Evolutionary conservation across 306 rosid species (phyloP), one percentile per base, ranked within the genome.

Genomic region (Ammopiptanthus mongolicus): DNA sequence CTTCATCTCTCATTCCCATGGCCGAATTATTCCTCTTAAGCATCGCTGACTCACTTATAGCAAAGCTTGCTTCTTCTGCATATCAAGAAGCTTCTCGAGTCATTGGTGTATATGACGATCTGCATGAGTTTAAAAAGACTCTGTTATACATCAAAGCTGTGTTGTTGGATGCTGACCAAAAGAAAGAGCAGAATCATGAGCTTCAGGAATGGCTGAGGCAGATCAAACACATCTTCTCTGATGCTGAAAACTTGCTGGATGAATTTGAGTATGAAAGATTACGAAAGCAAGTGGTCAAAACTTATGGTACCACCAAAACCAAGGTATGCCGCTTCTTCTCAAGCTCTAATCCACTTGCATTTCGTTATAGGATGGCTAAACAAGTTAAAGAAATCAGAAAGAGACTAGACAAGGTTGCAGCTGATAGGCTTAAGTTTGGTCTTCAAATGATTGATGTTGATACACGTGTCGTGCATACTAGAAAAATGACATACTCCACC

Each of bases 151-250:
- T 81, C 59, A 81, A 60, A 73, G 63, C 14, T 0, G 66, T 68
- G 31, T 41, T 83, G 23, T 36, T 75, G 18, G 85, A 83, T 19
- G 87, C 86, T 3, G 82, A 74, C 29, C 41, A 59, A 75, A 78
- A 78, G 76, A 84, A 74, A 48, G 62, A 18, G 1, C 41, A 36
- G 3, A 4, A 56, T 5, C 2, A 0, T 1, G 13, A 33, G 61
- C 17, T 74, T 31, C 1, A 2, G 2, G 34, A 5, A 10, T 70
- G 83, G 82, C 73, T 86, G 36, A 7, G 17, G 14, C 42, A 10
- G 48, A 72, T 86, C 12, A 23, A 36, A n/a, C n/a, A 11, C 1
- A 62, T 47, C 2, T 42, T 83, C 44, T 31, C 65, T 1, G 76
- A 65, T 17, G 82, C 81, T 0, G 82, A 83, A 48, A 44, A 61